phyloP scores from a whole-genome alignment of 2,329 filamentous ascomycete genomes.

The Alternaria metachromatica region DNA sequence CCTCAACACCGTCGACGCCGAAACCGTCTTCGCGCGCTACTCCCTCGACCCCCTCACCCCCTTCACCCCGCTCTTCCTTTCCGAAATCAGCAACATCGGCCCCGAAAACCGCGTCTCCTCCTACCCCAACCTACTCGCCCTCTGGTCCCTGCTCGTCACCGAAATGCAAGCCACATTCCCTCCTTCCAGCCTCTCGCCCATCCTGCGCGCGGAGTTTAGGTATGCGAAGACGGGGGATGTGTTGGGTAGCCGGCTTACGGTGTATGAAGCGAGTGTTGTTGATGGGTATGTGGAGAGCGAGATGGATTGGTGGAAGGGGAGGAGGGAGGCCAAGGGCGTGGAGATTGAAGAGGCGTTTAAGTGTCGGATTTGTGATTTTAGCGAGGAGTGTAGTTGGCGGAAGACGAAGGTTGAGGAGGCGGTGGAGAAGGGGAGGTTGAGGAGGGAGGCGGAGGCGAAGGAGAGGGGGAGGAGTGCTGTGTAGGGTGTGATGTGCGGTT shows the following conservation, averaged over 20 bases:
- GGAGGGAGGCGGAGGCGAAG: slow-evolving; percentile 20
- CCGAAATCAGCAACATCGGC: slow-evolving; percentile 71
- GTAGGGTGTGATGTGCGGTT: slow-evolving; percentile 3
- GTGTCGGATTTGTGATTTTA: slow-evolving; percentile 84
- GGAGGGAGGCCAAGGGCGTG: slow-evolving; percentile 75
- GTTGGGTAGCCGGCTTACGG: slow-evolving; percentile 66
- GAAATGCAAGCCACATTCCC: slow-evolving; percentile 63
- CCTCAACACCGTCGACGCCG: slow-evolving; percentile 71
- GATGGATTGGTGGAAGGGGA: slow-evolving; percentile 88
- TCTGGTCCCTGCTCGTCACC: slow-evolving; percentile 69
- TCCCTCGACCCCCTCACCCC: slow-evolving; percentile 66
- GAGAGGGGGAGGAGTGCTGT: slow-evolving; percentile 38
- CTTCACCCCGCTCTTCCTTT: slow-evolving; percentile 82
- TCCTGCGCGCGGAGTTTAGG: slow-evolving; percentile 65
- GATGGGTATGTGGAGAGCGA: slow-evolving; percentile 70
- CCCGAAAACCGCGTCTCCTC: slow-evolving; percentile 56
- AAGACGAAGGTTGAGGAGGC: slow-evolving; percentile 70
- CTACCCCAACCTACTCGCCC: slow-evolving; percentile 64
- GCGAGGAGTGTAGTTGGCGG: slow-evolving; percentile 79
- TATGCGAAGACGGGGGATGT: slow-evolving; percentile 55
- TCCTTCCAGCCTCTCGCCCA: slow-evolving; percentile 55
- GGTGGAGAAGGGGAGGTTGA: slow-evolving; percentile 45
- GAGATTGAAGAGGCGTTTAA: slow-evolving; percentile 86
- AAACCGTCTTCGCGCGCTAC: slow-evolving; percentile 74
- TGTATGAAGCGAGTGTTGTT: slow-evolving; percentile 70